Percentiles rank a stretch among this genome's conserved stretches.
phyloP scores from a whole-genome alignment of 371 early-diverging fungal genomes.

The Choanephora cucurbitarum region DNA sequence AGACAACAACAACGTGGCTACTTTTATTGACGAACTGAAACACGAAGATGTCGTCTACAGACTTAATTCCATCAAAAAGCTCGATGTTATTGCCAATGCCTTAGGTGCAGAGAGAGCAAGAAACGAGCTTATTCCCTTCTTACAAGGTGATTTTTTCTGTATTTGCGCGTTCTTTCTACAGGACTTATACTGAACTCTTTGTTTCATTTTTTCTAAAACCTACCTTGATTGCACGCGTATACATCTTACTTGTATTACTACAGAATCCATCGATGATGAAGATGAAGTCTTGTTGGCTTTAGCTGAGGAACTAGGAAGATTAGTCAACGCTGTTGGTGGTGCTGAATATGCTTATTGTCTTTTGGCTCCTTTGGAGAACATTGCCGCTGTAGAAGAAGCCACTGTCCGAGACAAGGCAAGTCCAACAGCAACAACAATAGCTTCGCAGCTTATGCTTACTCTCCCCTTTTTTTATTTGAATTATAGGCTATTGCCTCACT shows the following conservation, averaged over 20 bases:
- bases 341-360: slow-evolving; percentile 83
- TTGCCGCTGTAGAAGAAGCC: slow-evolving; percentile 96
- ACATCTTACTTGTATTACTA: neutral
- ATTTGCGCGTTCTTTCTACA: slow-evolving; percentile 7
- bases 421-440: neutral
- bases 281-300: slow-evolving; percentile 93
- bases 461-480: neutral
- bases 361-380: slow-evolving; percentile 89
- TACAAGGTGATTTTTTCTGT: slow-evolving; percentile 73
- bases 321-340: slow-evolving; percentile 92
- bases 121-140: slow-evolving; percentile 94
- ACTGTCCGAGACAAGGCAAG: slow-evolving; percentile 93
- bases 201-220: neutral
- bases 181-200: neutral
- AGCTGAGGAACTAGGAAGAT: slow-evolving; percentile 91
- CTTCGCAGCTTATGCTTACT: neutral
- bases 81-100: slow-evolving; percentile 91
- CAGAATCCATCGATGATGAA: slow-evolving; percentile 98
- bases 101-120: slow-evolving; percentile 95
- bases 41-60: slow-evolving; percentile 94
- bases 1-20: slow-evolving; percentile 79
- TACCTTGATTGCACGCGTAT: slow-evolving; percentile 8
- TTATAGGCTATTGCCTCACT: slow-evolving; percentile 91
- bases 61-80: slow-evolving; percentile 88
- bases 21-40: slow-evolving; percentile 95